These are phyloP conservation scores for Sarocladium oryzae DNA, from an alignment of 2,329 filamentous ascomycete species.

Conservation along the genomic window DNA sequence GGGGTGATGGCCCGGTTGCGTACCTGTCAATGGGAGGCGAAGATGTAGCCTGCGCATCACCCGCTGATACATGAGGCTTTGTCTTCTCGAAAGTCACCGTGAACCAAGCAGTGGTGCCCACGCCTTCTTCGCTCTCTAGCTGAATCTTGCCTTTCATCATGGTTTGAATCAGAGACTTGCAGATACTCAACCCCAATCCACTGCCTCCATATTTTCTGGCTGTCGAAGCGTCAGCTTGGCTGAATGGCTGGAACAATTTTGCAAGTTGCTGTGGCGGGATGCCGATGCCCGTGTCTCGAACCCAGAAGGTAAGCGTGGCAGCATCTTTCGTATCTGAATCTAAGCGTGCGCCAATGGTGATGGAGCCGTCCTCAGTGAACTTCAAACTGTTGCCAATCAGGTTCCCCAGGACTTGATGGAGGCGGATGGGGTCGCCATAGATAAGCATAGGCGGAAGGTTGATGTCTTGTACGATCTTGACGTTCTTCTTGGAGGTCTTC, in stretches of 20 bases:
- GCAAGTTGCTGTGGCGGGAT: conserved; percentile 76
- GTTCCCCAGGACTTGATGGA: conserved; percentile 69
- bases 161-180: conserved; percentile 87
- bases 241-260: conserved; percentile 88
- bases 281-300: conserved; percentile 85
- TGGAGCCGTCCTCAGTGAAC: conserved; percentile 80
- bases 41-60: conserved; percentile 40
- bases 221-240: conserved; percentile 85
- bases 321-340: conserved; percentile 64
- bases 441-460: conserved; percentile 67
- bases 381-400: conserved; percentile 90
- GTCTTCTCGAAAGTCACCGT: conserved; percentile 82
- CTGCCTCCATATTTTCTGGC: conserved; percentile 88
- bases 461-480: conserved; percentile 63
- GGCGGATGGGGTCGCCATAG: conserved; percentile 58
- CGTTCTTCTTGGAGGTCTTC: conserved; percentile 55
- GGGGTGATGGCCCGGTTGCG: conserved; percentile 4
- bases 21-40: conserved; percentile 31
- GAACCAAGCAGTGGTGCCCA: conserved; percentile 70
- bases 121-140: conserved; percentile 67
- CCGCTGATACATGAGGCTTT: conserved; percentile 50
- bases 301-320: conserved; percentile 75
- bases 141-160: conserved; percentile 84
- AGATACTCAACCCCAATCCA: conserved; percentile 85
- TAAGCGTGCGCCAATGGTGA: conserved; percentile 73